These are phyloP conservation scores for Chlorella sp. DNA, from an alignment of 139 green algal species.

Conservation along the genomic window DNA sequence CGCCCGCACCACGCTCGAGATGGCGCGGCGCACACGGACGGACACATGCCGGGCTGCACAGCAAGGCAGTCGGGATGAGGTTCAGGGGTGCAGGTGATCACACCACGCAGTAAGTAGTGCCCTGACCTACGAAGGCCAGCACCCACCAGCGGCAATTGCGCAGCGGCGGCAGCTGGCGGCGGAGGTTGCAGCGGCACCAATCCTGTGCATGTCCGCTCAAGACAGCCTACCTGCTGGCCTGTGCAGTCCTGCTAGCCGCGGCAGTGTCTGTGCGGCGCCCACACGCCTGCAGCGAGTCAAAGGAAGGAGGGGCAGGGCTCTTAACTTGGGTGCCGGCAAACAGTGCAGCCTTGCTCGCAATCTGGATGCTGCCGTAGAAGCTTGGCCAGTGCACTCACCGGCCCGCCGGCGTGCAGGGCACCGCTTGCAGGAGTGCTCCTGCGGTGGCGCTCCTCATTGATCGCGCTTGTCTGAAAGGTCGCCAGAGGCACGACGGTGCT, in stretches of 20 bases:
- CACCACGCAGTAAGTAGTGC: background rate
- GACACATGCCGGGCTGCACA: background rate
- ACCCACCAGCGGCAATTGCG: background rate
- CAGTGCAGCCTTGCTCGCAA: background rate
- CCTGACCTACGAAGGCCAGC: background rate
- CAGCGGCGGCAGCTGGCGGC: background rate
- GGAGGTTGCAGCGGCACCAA: background rate
- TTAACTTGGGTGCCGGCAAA: background rate
- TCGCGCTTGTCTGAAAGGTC: no score
- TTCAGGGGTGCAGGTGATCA: background rate
- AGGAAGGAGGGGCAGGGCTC: background rate
- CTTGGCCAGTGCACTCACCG: background rate
- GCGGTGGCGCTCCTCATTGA: no score
- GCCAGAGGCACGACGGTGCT: no score
- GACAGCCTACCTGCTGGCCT: background rate
- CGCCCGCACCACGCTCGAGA: background rate
- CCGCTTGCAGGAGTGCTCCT: no score
- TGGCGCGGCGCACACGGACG: background rate
- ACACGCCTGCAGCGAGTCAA: background rate
- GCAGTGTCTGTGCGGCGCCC: background rate
- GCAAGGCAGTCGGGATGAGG: background rate
- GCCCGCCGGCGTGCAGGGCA: background rate
- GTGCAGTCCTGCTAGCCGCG: background rate
- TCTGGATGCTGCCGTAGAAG: background rate
- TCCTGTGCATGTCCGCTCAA: background rate